Evolutionary conservation across 306 rosid species (phyloP), one percentile per base, ranked within the genome.

Genomic region (Dalbergia cochinchinensis): DNA sequence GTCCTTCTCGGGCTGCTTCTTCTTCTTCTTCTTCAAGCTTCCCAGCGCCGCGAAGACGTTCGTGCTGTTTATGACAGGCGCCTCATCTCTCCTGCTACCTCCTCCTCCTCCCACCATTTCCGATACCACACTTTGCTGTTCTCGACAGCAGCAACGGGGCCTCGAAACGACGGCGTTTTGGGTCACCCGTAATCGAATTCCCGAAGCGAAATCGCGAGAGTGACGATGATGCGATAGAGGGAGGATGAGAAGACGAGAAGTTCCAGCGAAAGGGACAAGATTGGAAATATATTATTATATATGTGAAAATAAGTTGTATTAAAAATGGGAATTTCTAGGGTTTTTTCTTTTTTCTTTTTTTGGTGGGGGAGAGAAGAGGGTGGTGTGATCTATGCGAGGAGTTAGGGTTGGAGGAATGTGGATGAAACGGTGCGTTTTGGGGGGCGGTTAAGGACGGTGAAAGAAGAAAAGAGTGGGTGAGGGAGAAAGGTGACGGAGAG

Each of bases 21-120:
- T 92, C 87, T 92, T 91, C 85, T 89, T 90, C 89, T 88, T 91
- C 92, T 85, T 92, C 78, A 88, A 69, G 78, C 88, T 90, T 3
- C 89, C 94, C 8, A 92, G 94, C 50, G 97, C 97, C 0, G 97
- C 97, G 8, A 92, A 92, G 0, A 92, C 88, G 82, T 92, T 92
- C 37, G 87, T 73, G 86, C 86, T 90, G 85, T 68, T 88, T 26
- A 92, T 73, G 41, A 68, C 86, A 67, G 75, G 79, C 13, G 81
- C 76, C 13, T 90, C 97, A 1, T 88, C 97, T 70, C 85, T 85
- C 80, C 88, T 80, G 79, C 80, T 85, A 11, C 86, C 96, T 47
- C 91, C 91, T 65, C 96, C 96, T 47, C 91, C 91, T 65, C 96
- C 96, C 26, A 74, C 92, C 97, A 92, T 92, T 75, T 82, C 70